Conservation (phyloP, 257 asterid species). For the Thymus quinquecostatus region DNA sequence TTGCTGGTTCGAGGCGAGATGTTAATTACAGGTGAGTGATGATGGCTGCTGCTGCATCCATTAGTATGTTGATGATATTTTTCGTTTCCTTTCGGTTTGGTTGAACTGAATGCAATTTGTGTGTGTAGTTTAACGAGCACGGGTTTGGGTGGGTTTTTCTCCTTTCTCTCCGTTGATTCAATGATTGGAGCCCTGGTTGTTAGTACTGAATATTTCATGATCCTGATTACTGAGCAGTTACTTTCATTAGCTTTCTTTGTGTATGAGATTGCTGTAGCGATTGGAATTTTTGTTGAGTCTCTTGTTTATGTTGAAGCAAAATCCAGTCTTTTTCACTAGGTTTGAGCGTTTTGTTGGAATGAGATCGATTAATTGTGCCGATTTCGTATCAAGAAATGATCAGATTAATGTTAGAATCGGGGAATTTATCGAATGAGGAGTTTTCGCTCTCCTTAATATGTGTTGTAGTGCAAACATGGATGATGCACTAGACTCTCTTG, state of each 20-base stretch:
- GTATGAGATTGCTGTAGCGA: constrained; percentile 10
- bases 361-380: too few relatives aligned
- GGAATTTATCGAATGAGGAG: neutral
- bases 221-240: constrained; percentile 12
- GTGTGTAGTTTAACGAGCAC: neutral
- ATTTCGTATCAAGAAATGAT: neutral
- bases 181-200: constrained; percentile 3
- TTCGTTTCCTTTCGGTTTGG: neutral
- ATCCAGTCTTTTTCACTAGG: neutral
- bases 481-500: neutral
- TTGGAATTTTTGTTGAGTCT: neutral
- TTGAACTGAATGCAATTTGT: neutral
- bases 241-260: constrained; percentile 7
- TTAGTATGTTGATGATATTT: constrained; percentile 4
- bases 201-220: neutral
- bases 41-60: neutral
- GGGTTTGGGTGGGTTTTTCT: neutral
- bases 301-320: neutral
- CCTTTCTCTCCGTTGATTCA: constrained; percentile 15
- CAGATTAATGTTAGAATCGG: neutral
- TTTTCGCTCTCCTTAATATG: constrained; percentile 10
- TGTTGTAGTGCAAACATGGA: neutral
- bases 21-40: constrained; percentile 58
- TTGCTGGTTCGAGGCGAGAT: constrained; percentile 55
- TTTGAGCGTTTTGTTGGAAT: constrained; percentile 1